Conservation (phyloP, 2,329 filamentous ascomycete genomes). For the Microascus cirrosus region DNA sequence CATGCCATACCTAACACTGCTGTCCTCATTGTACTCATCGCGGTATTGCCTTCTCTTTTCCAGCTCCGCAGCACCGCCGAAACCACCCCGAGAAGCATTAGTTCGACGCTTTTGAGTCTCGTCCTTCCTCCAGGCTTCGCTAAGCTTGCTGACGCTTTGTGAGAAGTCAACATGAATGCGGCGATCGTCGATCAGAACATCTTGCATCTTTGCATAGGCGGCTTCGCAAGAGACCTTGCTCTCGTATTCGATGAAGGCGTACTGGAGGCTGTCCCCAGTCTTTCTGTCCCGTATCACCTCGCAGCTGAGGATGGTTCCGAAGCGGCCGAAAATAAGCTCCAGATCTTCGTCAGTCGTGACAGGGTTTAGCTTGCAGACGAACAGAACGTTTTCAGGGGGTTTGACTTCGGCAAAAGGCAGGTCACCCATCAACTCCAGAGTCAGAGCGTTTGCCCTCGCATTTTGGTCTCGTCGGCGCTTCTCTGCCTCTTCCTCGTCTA, state of each 20-base stretch:
- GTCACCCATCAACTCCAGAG: conserved; percentile 95
- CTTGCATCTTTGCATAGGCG: conserved; percentile 98
- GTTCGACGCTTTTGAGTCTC: conserved; percentile 69
- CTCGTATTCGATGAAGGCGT: conserved; percentile 95
- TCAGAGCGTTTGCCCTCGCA: conserved; percentile 85
- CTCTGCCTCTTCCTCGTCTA: conserved; percentile 71
- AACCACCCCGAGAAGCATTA: conserved; percentile 56
- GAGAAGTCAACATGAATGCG: conserved; percentile 98
- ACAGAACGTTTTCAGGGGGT: conserved; percentile 91
- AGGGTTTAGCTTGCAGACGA: conserved; percentile 97
- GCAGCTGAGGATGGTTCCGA: conserved; percentile 88
- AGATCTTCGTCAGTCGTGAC: conserved; percentile 92
- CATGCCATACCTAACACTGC: conserved; percentile 51
- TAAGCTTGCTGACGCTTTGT: conserved; percentile 81
- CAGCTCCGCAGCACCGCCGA: conserved; percentile 78
- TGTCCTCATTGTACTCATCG: conserved; percentile 39
- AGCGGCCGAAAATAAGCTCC: conserved; percentile 91
- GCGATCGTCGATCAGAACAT: conserved; percentile 90
- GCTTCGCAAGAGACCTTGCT: conserved; percentile 87
- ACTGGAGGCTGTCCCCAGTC: conserved; percentile 90
- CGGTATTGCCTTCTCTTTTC: conserved; percentile 89
- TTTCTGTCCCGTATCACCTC: conserved; percentile 92
- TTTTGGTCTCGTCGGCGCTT: conserved; percentile 76
- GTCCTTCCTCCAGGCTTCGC: conserved; percentile 77
- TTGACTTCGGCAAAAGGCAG: conserved; percentile 95